These are phyloP conservation scores for Aspergillus vadensis DNA, from an alignment of 2,329 filamentous ascomycete species.

Conservation along the genomic window DNA sequence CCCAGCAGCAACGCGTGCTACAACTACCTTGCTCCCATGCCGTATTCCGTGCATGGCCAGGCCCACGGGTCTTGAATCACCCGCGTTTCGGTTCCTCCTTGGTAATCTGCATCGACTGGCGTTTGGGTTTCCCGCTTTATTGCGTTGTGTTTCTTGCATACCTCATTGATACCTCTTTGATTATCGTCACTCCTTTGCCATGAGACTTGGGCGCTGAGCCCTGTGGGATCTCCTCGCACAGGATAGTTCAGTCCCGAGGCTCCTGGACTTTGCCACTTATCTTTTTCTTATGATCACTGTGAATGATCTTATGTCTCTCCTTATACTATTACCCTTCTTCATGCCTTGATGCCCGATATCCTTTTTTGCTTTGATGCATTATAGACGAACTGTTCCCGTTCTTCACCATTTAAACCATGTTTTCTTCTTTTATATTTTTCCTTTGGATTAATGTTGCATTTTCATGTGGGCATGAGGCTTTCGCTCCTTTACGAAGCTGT, in stretches of 20 bases:
- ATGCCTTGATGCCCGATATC: slow-evolving; percentile 35
- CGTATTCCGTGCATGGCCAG: slow-evolving; percentile 36
- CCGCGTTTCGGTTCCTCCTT: slow-evolving; percentile 8
- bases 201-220: slow-evolving; percentile 28
- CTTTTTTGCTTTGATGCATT: slow-evolving; percentile 28
- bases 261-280: slow-evolving; percentile 4
- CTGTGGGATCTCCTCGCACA: slow-evolving; percentile 19
- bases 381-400: slow-evolving; percentile 39
- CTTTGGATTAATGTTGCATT: slow-evolving; percentile 28
- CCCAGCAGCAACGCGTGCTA: slow-evolving; percentile 32
- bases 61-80: slow-evolving; percentile 24
- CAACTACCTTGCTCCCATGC: slow-evolving; percentile 36
- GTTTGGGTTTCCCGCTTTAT: slow-evolving; percentile 14
- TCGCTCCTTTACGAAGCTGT: slow-evolving; percentile 39
- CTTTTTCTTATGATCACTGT: slow-evolving; percentile 22
- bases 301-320: slow-evolving; percentile 40
- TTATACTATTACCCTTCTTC: slow-evolving; percentile 25
- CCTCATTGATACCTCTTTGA: slow-evolving; percentile 10
- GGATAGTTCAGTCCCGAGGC: slow-evolving; percentile 21
- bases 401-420: slow-evolving; percentile 27
- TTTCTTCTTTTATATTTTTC: slow-evolving; percentile 28
- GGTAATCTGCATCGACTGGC: slow-evolving; percentile 20
- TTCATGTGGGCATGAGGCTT: slow-evolving; percentile 35
- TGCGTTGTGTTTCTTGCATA: slow-evolving; percentile 11
- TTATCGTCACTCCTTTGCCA: slow-evolving; percentile 35